Percentiles rank a stretch among this genome's conserved stretches.
Evolutionary conservation across 2,329 filamentous ascomycete species (phyloP).

Genomic region (Coniochaeta sp.): DNA sequence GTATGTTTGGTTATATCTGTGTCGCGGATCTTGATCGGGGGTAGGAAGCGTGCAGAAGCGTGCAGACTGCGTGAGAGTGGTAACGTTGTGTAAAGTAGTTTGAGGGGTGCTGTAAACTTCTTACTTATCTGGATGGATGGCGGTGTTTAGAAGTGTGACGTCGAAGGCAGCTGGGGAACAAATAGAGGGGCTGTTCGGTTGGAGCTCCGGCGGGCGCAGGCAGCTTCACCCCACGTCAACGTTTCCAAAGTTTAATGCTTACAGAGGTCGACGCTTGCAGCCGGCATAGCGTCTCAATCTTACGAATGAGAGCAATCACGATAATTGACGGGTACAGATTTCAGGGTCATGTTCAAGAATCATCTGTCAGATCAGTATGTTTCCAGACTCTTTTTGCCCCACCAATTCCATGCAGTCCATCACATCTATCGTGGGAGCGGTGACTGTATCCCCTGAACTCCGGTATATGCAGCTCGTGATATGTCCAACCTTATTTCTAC

Average conservation of each 20-base stretch:
- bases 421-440: neutral
- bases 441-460: neutral
- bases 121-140: neutral
- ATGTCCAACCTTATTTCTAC: neutral
- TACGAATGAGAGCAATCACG: too few species aligned
- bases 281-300: too few species aligned
- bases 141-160: neutral
- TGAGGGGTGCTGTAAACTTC: neutral
- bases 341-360: neutral
- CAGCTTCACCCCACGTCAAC: neutral
- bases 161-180: neutral
- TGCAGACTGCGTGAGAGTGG: slow-evolving; percentile 4
- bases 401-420: neutral
- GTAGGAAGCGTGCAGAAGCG: neutral
- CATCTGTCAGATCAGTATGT: neutral
- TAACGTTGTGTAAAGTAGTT: neutral
- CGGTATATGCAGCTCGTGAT: neutral
- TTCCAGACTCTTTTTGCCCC: neutral
- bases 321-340: too few species aligned
- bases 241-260: too few species aligned
- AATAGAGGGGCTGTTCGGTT: neutral
- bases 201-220: neutral
- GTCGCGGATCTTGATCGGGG: neutral
- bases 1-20: neutral
- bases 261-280: too few species aligned